Evolutionary conservation across 495 filamentous ascomycete species (phyloP), one percentile per base, ranked within the genome.

Genomic region (Tuber aestivum): DNA sequence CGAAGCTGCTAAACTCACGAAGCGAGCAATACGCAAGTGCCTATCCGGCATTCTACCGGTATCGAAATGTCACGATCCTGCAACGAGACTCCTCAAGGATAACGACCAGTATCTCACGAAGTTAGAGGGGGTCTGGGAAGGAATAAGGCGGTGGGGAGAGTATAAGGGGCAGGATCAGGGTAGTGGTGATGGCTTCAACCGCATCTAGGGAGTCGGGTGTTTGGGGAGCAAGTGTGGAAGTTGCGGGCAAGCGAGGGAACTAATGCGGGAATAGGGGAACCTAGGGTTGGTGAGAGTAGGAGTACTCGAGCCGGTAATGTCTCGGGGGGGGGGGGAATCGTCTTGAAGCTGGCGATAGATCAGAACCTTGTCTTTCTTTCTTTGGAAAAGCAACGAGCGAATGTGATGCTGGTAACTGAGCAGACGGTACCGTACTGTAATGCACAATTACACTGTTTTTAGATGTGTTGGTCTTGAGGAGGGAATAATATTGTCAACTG

Each of bases 1-100:
- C 37, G 92, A 95, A 41, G 95, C 95, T 70, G 61, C 42, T 70
- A 83, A 75, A 70, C 82, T 83, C 74, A 83, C 77, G 65, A 83
- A 72, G 70, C 82, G 78, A 61, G 81, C 81, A 65, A 65, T 76
- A 18, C 77, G 76, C 32, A 81, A 75, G 38, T 74, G 73, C 38
- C 76, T 74, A 56, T 83, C 81, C 23, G 78, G 70, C 75, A 79
- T 75, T 65, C 27, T 35, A 14, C n/a, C 9, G 50, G 50, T 45
- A 65, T 65, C 6, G 27, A 65, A 18, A 65, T 32, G 56, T 27
- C 20, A 65, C 27, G 14, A 65, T 65, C 35, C 27, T 7, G 56
- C 32, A 35, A 27, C 56, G 12, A 61, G 56, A 35, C 56, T 65
- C 56, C 27, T 5, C 12, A 1, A 27, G 5, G 27, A 61, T 61